phyloP scores from a whole-genome alignment of 2,329 filamentous ascomycete species.

The Stachybotrys chartarum region DNA sequence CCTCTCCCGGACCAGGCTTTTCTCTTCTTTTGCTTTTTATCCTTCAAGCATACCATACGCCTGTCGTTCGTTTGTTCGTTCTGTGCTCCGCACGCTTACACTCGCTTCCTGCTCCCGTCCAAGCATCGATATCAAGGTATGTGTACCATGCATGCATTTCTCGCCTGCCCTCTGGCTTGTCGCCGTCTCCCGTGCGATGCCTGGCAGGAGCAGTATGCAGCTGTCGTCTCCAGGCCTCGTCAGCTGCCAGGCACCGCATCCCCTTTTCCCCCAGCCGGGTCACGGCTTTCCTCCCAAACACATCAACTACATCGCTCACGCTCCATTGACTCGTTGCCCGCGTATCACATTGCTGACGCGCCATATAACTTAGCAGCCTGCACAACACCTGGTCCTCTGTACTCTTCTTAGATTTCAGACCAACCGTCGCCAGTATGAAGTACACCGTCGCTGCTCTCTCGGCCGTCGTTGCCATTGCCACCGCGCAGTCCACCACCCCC shows the following conservation, averaged over 20 bases:
- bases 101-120: background rate
- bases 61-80: background rate
- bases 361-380: background rate
- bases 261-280: too few relatives aligned
- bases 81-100: background rate
- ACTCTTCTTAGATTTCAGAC: background rate
- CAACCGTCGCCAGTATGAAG: constrained; percentile 28
- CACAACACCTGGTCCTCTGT: too few relatives aligned
- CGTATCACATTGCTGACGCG: background rate
- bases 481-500: constrained; percentile 17
- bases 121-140: background rate
- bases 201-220: too few relatives aligned
- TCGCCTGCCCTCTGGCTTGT: too few relatives aligned
- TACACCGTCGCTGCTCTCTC: constrained; percentile 21
- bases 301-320: too few relatives aligned
- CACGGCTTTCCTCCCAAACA: too few relatives aligned
- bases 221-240: too few relatives aligned
- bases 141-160: background rate
- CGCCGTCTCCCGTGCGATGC: too few relatives aligned
- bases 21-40: background rate
- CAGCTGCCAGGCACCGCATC: too few relatives aligned
- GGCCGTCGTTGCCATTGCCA: constrained; percentile 17
- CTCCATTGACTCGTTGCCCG: too few relatives aligned
- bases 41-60: background rate
- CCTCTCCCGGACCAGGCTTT: background rate